These are phyloP conservation scores for Morella rubra DNA, from an alignment of 306 rosid genomes.

Conservation along the genomic window DNA sequence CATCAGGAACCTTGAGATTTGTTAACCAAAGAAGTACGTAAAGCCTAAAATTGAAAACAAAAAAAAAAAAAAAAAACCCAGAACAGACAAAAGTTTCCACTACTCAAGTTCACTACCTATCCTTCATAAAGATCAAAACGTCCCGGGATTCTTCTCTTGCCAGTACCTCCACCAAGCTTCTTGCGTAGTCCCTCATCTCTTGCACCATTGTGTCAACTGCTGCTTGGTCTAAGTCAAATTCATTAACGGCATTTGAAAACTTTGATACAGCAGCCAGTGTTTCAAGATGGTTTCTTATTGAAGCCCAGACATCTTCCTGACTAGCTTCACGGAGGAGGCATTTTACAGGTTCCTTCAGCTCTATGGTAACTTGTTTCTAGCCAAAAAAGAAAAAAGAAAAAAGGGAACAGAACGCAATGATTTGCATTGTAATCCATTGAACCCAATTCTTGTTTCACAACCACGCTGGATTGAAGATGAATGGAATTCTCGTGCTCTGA, in stretches of 20 bases:
- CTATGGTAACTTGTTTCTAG: constrained; percentile 59
- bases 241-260: constrained; percentile 46
- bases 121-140: constrained; percentile 77
- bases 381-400: neutral
- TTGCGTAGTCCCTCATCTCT: constrained; percentile 57
- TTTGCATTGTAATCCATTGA: neutral
- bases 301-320: constrained; percentile 68
- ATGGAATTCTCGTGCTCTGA: too few species aligned
- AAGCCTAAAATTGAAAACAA: constrained; percentile 2
- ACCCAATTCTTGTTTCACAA: neutral
- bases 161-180: constrained; percentile 66
- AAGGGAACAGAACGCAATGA: neutral
- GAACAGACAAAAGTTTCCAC: neutral
- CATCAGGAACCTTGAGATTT: constrained; percentile 64
- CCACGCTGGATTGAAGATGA: neutral
- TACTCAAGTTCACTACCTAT: constrained; percentile 48
- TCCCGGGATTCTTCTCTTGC: constrained; percentile 82
- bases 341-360: constrained; percentile 65
- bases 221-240: constrained; percentile 72
- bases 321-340: constrained; percentile 60
- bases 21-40: constrained; percentile 12
- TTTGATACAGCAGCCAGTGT: constrained; percentile 55
- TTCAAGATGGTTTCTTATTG: constrained; percentile 65
- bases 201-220: constrained; percentile 47
- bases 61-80: too few species aligned